Evolutionary conservation across 2,329 filamentous ascomycete genomes (phyloP), one percentile per base, ranked within the genome.

Genomic region (Truncatella angustata): DNA sequence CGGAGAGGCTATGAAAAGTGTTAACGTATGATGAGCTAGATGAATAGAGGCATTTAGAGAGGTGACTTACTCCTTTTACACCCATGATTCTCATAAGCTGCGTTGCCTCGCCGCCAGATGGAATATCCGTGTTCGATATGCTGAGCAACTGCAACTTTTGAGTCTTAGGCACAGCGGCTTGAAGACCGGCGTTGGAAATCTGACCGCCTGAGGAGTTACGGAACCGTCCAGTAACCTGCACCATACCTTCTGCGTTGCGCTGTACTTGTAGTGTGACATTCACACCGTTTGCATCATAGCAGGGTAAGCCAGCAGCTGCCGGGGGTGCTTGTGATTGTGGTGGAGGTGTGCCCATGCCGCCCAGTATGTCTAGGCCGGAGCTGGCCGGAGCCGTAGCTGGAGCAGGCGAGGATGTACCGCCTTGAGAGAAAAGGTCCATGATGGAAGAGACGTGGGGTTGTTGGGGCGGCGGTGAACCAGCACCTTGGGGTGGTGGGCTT

Each of bases 81-180:
- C 90, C 86, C 54, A 84, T 84, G 55, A 99, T 85, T 65, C 90
- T 88, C 90, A 99, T 96, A 63, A 86, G 80, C 73, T 97, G 94
- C 55, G 87, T 91, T 14, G 91, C 93, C 66, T 96, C 91, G 37
- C 87, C 83, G 12, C 90, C 90, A 5, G 86, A 84, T 11, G 77
- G 83, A 39, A 99, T 68, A 28, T 95, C 90, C 4, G 86, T 75
- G 58, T 84, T 90, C 59, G 90, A 96, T 59, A 99, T 96, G 53
- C 87, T 90, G 68, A 95, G 87, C 58, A 99, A 75, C 67, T 97
- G 91, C 63, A 99, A 73, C 69, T 94, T 96, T 73, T 99, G 94
- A 40, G 89, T 91, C 73, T 97, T 99, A 7, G 94, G 94, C 50
- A 99, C 94, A 1, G 94, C 94, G 39, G 93, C 94, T 70, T 99